A percentile compares a stretch with the other conserved stretches of the same genome.
These are phyloP conservation scores for Naganishia liquefaciens DNA, from an alignment of 1,284 basidiomycete genomes.

Conservation along the genomic window DNA sequence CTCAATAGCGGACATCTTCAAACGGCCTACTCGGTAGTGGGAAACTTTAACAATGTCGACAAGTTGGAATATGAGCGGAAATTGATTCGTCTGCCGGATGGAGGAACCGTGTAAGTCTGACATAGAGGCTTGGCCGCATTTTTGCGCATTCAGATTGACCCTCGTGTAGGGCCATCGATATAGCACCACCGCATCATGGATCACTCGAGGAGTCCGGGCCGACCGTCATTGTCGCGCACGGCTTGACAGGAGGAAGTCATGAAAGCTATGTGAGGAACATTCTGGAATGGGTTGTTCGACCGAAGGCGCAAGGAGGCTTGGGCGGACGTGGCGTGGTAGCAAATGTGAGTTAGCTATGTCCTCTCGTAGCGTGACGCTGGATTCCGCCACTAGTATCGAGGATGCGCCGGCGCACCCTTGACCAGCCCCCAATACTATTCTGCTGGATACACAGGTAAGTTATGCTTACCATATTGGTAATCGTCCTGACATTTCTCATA, in stretches of 20 bases:
- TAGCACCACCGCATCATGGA: conserved; percentile 55
- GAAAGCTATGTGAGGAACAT: conserved; percentile 85
- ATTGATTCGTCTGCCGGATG: conserved; percentile 64
- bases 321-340: conserved; percentile 85
- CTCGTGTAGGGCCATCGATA: conserved; percentile 65
- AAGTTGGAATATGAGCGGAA: conserved; percentile 68
- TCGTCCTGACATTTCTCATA: too few species aligned
- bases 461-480: too few species aligned
- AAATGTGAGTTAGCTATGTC: conserved; percentile 56
- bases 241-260: conserved; percentile 83
- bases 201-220: conserved; percentile 66
- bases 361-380: neutral
- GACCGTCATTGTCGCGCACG: conserved; percentile 75
- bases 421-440: conserved; percentile 75
- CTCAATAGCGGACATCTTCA: conserved; percentile 54
- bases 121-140: conserved; percentile 16
- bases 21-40: conserved; percentile 55
- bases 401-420: conserved; percentile 74
- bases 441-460: conserved; percentile 62
- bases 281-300: conserved; percentile 65
- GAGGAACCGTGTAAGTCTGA: conserved; percentile 65
- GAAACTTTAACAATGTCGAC: conserved; percentile 69
- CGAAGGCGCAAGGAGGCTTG: conserved; percentile 71
- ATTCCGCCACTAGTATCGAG: conserved; percentile 28
- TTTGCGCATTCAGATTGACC: conserved; percentile 62